Evolutionary conservation across 805 yeast species (phyloP).

Genomic region (Cyberlindnera maclurae): DNA sequence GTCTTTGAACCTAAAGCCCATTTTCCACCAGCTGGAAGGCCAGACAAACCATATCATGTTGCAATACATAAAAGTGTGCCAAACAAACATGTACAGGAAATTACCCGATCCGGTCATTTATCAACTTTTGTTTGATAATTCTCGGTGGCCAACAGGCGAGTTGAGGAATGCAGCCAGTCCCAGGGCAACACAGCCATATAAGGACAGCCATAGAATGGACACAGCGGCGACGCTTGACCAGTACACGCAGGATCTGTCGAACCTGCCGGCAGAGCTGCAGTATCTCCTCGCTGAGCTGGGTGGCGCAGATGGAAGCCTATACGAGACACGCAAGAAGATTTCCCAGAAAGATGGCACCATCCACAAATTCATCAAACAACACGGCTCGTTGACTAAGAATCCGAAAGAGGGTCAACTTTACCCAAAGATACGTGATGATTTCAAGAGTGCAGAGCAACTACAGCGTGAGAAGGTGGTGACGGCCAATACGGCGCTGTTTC

Average conservation of each 20-base stretch:
- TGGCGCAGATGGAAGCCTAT: slow-evolving; percentile 56
- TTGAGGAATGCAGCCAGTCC: no score
- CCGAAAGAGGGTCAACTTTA: slow-evolving; percentile 72
- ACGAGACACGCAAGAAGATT: slow-evolving; percentile 59
- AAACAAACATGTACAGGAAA: no score
- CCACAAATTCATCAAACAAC: slow-evolving; percentile 73
- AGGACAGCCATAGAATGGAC: slow-evolving; percentile 47
- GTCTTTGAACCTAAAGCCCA: no score
- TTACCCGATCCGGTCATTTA: no score
- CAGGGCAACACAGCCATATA: no score
- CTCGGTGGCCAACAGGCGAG: no score
- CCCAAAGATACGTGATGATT: slow-evolving; percentile 62
- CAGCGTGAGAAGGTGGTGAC: slow-evolving; percentile 75
- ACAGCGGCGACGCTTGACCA: slow-evolving; percentile 80
- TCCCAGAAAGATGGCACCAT: slow-evolving; percentile 70
- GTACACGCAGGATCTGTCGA: slow-evolving; percentile 65
- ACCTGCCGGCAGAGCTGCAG: slow-evolving; percentile 81
- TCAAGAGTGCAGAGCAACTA: slow-evolving; percentile 46
- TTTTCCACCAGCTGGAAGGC: no score
- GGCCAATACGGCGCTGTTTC: slow-evolving; percentile 77
- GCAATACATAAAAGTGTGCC: no score
- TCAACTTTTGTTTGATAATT: no score
- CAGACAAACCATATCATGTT: no score
- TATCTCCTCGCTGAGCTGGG: slow-evolving; percentile 75
- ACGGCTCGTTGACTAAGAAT: slow-evolving; percentile 74